Conservation (phyloP, 768 basidiomycete species). For the Lactarius tabidus region DNA sequence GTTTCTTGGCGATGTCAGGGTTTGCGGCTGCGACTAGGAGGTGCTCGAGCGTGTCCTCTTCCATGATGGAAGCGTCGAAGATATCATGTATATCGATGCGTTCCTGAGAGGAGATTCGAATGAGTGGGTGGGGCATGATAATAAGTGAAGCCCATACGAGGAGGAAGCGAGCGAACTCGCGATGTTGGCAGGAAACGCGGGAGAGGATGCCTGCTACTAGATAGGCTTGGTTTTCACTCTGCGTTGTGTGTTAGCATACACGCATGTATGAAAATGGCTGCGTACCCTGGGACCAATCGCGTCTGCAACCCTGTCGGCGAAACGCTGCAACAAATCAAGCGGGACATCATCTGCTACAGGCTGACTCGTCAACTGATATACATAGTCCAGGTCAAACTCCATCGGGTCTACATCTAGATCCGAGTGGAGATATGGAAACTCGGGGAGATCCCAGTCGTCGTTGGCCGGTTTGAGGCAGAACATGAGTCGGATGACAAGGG, state of each 20-base stretch:
- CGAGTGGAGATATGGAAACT: constrained; percentile 67
- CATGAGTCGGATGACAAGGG: constrained; percentile 65
- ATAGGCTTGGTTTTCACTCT: constrained; percentile 56
- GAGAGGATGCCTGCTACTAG: constrained; percentile 58
- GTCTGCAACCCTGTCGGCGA: constrained; percentile 54
- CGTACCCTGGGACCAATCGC: constrained; percentile 56
- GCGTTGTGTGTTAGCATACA: constrained; percentile 10
- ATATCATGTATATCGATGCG: constrained; percentile 50
- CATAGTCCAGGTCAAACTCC: constrained; percentile 55
- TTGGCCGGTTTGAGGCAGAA: constrained; percentile 74
- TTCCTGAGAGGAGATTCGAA: constrained; percentile 39
- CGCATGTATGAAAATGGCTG: background rate
- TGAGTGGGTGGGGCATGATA: background rate
- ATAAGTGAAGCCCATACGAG: constrained; percentile 42
- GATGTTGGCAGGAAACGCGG: constrained; percentile 63
- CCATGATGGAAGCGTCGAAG: constrained; percentile 51
- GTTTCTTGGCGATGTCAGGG: constrained; percentile 53
- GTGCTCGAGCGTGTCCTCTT: constrained; percentile 50
- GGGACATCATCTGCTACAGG: constrained; percentile 58
- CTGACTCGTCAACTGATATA: constrained; percentile 48
- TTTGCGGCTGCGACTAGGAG: constrained; percentile 66
- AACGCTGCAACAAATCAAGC: constrained; percentile 46
- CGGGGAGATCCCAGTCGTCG: constrained; percentile 75
- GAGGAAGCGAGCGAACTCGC: constrained; percentile 39
- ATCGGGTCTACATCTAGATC: constrained; percentile 51